A percentile compares a stretch with the other conserved stretches of the same genome.
Evolutionary conservation across 768 basidiomycete species (phyloP).

Genomic region (Suillus subluteus): DNA sequence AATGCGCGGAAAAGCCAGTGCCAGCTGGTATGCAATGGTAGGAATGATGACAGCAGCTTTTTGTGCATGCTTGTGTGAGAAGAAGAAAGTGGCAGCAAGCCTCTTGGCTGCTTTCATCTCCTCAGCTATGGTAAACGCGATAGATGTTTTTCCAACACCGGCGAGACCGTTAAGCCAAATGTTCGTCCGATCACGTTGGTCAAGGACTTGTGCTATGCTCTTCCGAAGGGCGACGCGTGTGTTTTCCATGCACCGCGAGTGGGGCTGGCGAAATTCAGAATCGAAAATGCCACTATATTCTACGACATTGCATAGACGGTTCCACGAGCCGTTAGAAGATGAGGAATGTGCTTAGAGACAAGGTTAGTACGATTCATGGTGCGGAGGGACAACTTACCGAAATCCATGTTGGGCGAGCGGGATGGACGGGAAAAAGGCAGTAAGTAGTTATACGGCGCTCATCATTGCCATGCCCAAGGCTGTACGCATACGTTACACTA

Average conservation of each 20-base stretch:
- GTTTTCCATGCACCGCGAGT: background rate
- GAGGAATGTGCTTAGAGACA: background rate
- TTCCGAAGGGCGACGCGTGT: background rate
- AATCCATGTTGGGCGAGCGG: background rate
- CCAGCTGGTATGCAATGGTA: conserved; percentile 23
- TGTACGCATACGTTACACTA: too few species aligned
- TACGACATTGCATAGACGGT: background rate
- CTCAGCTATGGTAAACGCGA: background rate
- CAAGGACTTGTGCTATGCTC: background rate
- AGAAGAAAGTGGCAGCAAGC: conserved; percentile 24
- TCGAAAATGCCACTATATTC: background rate
- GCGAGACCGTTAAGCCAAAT: background rate
- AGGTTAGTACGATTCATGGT: background rate
- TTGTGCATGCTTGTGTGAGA: conserved; percentile 18
- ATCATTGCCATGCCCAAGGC: too few species aligned
- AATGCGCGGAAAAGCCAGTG: conserved; percentile 14
- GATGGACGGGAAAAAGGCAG: too few species aligned
- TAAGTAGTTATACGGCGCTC: too few species aligned
- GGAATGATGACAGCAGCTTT: conserved; percentile 12
- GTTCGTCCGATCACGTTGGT: background rate
- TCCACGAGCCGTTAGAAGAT: background rate
- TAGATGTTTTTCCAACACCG: background rate
- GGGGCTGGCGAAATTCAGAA: background rate
- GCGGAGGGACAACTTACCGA: background rate
- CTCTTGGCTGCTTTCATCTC: conserved; percentile 8